These are phyloP conservation scores for Calonectria henricotiae DNA, from an alignment of 2,329 filamentous ascomycete species.

Conservation along the genomic window DNA sequence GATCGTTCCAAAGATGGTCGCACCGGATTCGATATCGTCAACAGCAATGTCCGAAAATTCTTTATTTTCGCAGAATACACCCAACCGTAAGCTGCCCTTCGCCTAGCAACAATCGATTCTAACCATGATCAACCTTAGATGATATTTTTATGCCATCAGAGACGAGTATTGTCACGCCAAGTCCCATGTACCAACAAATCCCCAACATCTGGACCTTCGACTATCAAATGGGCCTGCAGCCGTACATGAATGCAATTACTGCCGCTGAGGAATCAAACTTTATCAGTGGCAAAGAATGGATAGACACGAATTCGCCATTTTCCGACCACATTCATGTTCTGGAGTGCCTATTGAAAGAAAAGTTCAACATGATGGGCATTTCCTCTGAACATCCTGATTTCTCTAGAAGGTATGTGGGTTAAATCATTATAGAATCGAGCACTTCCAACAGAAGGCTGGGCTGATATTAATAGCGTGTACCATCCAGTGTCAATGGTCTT, in stretches of 20 bases:
- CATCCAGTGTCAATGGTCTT: conserved; percentile 55
- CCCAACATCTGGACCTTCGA: conserved; percentile 55
- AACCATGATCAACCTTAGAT: neutral
- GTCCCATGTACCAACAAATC: conserved; percentile 49
- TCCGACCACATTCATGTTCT: conserved; percentile 55
- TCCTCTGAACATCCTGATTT: conserved; percentile 12
- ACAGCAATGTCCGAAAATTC: neutral
- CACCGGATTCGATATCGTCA: neutral
- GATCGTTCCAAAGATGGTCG: neutral
- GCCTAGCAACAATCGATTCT: neutral
- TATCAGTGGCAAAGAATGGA: conserved; percentile 49
- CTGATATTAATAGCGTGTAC: conserved; percentile 45
- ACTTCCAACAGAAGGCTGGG: rapidly evolving
- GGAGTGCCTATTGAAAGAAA: conserved; percentile 49
- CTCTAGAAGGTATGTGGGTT: conserved; percentile 31
- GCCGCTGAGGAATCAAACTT: conserved; percentile 46
- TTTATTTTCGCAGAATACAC: neutral
- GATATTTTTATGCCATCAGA: neutral
- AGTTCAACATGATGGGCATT: conserved; percentile 44
- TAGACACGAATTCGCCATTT: conserved; percentile 53
- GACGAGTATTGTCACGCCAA: conserved; percentile 21
- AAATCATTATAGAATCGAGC: neutral
- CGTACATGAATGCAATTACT: conserved; percentile 49
- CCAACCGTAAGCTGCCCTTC: neutral
- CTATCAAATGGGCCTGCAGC: conserved; percentile 54